Evolutionary conservation across 257 asterid species (phyloP), one percentile per base, ranked within the genome.

Genomic region (Nemophila menziesii): DNA sequence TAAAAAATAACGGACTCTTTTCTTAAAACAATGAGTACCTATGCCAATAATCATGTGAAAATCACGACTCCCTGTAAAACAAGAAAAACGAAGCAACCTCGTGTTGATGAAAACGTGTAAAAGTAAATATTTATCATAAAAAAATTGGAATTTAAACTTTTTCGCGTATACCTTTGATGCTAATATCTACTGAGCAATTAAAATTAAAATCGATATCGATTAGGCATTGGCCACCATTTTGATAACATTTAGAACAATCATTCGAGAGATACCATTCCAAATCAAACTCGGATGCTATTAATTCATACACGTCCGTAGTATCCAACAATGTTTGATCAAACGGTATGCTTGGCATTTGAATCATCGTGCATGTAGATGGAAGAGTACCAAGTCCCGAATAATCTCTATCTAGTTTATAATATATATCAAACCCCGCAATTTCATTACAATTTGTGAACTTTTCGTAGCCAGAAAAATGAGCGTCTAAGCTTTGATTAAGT

Each of bases 341-440:
- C 6, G 47, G 14, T 20, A 39, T 16, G 1, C 20, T 2, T 4
- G 79, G 72, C n/a, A 63, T 40, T 21, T 49, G 56, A 20, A 17
- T 20, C 24, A 20, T 0, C 2, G 5, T 0, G 42, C 75, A 72
- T 0, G 0, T 5, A 8, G 0, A 0, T 20, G 67, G 55, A 13
- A 10, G 14, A 16, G 4, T 2, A 6, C 19, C 44, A 33, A 4
- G 11, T 18, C n/a, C 8, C 21, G 3, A 2, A 7, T 2, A 0
- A n/a, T n/a, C 14, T 18, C 11, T 13, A 2, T 15, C n/a, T 23
- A 13, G 0, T 20, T 10, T 29, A 18, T 40, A 39, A 33, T 26
- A 39, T 9, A 52, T 1, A 14, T 15, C 13, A 41, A 20, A 29
- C 2, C 15, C 15, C 10, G 16, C 22, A 4, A 17, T 16, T 0